Percentiles rank a stretch among this genome's conserved stretches.
Conservation (phyloP, 1,139 yeast species). For the Nadsonia commutata region DNA sequence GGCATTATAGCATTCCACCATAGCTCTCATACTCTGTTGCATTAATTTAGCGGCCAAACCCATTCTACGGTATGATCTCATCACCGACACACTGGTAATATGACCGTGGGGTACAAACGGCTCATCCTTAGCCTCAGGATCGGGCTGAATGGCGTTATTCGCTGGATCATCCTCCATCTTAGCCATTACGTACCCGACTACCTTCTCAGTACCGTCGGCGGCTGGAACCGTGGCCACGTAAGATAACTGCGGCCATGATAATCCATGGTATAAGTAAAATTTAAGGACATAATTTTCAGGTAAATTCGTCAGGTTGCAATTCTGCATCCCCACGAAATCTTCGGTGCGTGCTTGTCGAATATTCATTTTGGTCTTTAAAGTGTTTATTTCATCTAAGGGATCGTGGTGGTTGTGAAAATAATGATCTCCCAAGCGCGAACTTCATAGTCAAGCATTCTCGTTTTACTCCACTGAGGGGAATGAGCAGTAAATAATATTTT, state of each 20-base stretch:
- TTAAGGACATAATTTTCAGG: slow-evolving; percentile 92
- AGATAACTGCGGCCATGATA: slow-evolving; percentile 97
- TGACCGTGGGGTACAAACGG: slow-evolving; percentile 60
- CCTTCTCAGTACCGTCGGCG: slow-evolving; percentile 38
- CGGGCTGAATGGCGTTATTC: slow-evolving; percentile 14
- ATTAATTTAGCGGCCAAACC: slow-evolving; percentile 89
- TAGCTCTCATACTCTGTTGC: slow-evolving; percentile 69
- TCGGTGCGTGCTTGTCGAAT: slow-evolving; percentile 78
- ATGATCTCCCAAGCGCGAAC: too few relatives aligned
- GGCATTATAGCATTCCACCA: slow-evolving; percentile 74
- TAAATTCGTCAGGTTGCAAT: slow-evolving; percentile 79
- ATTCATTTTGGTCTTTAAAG: slow-evolving; percentile 32
- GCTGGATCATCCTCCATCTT: slow-evolving; percentile 68
- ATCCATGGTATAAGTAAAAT: slow-evolving; percentile 82
- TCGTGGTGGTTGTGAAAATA: too few relatives aligned
- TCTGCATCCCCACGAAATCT: slow-evolving; percentile 91
- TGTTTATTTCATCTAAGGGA: too few relatives aligned
- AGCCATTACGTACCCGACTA: slow-evolving; percentile 89
- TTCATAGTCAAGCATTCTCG: too few relatives aligned
- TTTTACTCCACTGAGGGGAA: too few relatives aligned
- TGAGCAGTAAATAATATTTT: too few relatives aligned
- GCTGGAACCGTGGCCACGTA: slow-evolving; percentile 73
- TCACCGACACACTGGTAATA: slow-evolving; percentile 82
- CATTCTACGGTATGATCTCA: slow-evolving; percentile 90
- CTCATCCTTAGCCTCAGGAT: slow-evolving; percentile 33